Evolutionary conservation across 768 basidiomycete genomes (phyloP).

Genomic region (Suillus subluteus): DNA sequence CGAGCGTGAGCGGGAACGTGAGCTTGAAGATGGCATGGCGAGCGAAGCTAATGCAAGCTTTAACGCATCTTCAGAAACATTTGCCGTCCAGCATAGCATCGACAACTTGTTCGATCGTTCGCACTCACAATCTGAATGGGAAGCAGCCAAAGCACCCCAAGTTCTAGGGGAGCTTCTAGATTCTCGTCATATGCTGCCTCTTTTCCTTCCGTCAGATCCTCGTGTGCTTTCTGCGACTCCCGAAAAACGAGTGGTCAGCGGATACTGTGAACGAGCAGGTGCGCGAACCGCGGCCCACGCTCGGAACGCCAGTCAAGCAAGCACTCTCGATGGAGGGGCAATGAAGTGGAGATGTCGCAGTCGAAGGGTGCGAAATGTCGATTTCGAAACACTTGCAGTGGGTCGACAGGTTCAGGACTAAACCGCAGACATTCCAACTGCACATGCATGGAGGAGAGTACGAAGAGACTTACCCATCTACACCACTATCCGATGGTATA

Average conservation of each 20-base stretch:
- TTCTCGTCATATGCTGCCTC: slow-evolving; percentile 89
- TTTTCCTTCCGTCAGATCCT: slow-evolving; percentile 82
- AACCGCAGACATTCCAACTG: slow-evolving; percentile 53
- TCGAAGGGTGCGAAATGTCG: slow-evolving; percentile 63
- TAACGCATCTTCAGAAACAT: slow-evolving; percentile 38
- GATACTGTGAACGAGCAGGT: slow-evolving; percentile 22
- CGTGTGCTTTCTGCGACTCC: slow-evolving; percentile 75
- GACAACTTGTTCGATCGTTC: slow-evolving; percentile 80
- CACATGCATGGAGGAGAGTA: slow-evolving; percentile 38
- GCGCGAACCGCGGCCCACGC: slow-evolving; percentile 22
- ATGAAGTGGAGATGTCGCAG: slow-evolving; percentile 65
- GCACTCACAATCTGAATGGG: slow-evolving; percentile 71
- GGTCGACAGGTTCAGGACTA: slow-evolving; percentile 68
- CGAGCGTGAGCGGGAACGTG: slow-evolving; percentile 70
- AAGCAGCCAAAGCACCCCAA: slow-evolving; percentile 76
- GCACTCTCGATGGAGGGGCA: slow-evolving; percentile 38
- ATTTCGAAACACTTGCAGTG: slow-evolving; percentile 63
- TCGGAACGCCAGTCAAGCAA: slow-evolving; percentile 45
- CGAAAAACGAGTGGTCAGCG: slow-evolving; percentile 38
- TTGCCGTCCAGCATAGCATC: slow-evolving; percentile 56
- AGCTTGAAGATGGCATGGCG: slow-evolving; percentile 43
- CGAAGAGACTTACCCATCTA: slow-evolving; percentile 38
- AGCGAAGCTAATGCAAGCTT: slow-evolving; percentile 37
- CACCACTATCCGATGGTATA: slow-evolving; percentile 36
- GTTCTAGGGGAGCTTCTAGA: slow-evolving; percentile 91